These are phyloP conservation scores for Pseudognaphalium luteoalbum DNA, from an alignment of 129 eudicot species.

Conservation along the genomic window DNA sequence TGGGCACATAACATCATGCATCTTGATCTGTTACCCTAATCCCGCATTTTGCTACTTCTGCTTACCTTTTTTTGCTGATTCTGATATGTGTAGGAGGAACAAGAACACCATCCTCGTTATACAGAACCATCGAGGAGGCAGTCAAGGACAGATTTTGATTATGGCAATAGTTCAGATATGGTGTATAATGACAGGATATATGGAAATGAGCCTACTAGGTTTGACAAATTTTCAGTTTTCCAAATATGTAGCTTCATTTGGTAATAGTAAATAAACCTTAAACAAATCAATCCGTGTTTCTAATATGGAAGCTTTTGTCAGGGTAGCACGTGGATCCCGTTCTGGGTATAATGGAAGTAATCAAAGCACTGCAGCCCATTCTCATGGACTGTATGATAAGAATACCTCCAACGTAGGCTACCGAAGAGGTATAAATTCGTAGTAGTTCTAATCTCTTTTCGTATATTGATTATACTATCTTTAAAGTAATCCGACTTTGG, in stretches of 20 bases:
- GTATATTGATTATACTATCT: neutral
- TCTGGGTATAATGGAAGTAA: slow-evolving; percentile 34
- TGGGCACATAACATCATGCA: neutral
- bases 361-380: slow-evolving; percentile 30
- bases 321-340: slow-evolving; percentile 39
- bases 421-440: slow-evolving; percentile 37
- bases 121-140: slow-evolving; percentile 40
- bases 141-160: slow-evolving; percentile 40
- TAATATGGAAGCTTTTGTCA: slow-evolving; percentile 18
- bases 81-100: slow-evolving; percentile 37
- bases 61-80: neutral
- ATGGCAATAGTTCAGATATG: slow-evolving; percentile 30
- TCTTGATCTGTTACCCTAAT: neutral
- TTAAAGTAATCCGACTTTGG: neutral
- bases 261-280: neutral
- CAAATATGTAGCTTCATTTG: neutral
- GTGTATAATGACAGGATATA: slow-evolving; percentile 35
- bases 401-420: slow-evolving; percentile 39
- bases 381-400: slow-evolving; percentile 38
- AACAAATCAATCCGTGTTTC: slow-evolving; percentile 3
- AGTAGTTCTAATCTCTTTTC: neutral
- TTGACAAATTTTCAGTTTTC: neutral
- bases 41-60: neutral
- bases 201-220: slow-evolving; percentile 45
- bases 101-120: slow-evolving; percentile 46